phyloP scores from a whole-genome alignment of 2,329 filamentous ascomycete genomes.

The Cercospora nicotianae region DNA sequence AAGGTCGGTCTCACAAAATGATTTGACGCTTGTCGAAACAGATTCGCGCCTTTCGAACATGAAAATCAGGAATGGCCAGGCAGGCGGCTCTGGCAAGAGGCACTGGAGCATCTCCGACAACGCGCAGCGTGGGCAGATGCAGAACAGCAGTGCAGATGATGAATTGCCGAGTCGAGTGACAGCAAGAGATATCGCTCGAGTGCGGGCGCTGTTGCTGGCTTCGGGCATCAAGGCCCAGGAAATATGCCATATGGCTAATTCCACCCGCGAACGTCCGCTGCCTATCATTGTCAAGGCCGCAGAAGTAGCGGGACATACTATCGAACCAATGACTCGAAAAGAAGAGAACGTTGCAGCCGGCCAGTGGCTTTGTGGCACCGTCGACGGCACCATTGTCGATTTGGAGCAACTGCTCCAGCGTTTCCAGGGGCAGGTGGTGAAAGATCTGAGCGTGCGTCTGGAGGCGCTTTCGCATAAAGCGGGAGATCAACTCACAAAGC shows the following conservation, averaged over 20 bases:
- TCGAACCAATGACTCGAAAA: constrained; percentile 51
- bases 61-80: constrained; percentile 5
- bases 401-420: constrained; percentile 52
- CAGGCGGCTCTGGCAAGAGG: constrained; percentile 37
- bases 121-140: constrained; percentile 34
- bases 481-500: constrained; percentile 53
- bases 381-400: constrained; percentile 42
- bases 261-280: constrained; percentile 38
- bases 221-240: constrained; percentile 89
- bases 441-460: constrained; percentile 47
- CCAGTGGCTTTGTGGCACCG: constrained; percentile 51
- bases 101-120: constrained; percentile 62
- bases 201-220: constrained; percentile 72
- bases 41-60: constrained; percentile 11
- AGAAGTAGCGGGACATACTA: constrained; percentile 40
- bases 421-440: constrained; percentile 51
- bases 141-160: constrained; percentile 27
- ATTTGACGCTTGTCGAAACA: constrained; percentile 30
- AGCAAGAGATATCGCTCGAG: constrained; percentile 75
- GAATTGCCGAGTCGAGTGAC: constrained; percentile 51
- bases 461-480: constrained; percentile 49
- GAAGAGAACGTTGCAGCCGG: constrained; percentile 58
- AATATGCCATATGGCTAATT: constrained; percentile 66
- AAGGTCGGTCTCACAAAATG: constrained; percentile 35
- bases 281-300: constrained; percentile 42